phyloP scores from a whole-genome alignment of 345 rosid genomes.

The Cardamine occulta region DNA sequence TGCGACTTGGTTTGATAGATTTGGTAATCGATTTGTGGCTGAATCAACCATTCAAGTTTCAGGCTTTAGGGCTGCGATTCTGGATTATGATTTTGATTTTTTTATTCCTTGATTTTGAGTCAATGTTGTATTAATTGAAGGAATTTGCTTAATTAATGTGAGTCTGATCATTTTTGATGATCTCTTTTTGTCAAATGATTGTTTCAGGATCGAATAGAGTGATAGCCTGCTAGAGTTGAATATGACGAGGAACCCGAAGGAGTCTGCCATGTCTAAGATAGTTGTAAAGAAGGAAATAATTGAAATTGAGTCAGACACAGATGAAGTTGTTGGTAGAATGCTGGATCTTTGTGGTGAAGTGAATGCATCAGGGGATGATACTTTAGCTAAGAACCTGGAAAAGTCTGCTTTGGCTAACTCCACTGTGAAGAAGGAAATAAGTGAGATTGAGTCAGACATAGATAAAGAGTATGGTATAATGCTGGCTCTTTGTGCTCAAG shows the following conservation, averaged over 20 bases:
- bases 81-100: neutral
- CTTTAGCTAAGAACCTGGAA: neutral
- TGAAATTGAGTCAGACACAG: conserved; percentile 5
- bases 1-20: neutral
- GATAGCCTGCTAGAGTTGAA: neutral
- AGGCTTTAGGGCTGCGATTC: neutral
- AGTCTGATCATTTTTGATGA: neutral
- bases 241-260: conserved; percentile 12
- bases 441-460: neutral
- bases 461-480: neutral
- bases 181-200: neutral
- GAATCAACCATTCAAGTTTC: neutral
- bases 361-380: conserved; percentile 24
- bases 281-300: neutral
- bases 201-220: conserved; percentile 11
- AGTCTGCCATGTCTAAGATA: neutral
- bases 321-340: neutral
- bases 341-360: neutral
- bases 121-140: neutral
- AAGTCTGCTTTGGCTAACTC: neutral
- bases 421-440: neutral
- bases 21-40: neutral
- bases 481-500: conserved; percentile 21
- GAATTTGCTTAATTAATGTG: neutral
- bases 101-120: neutral